Percentiles rank a stretch among this genome's conserved stretches.
Evolutionary conservation across 352 stramenopile species (phyloP).

Genomic region (Pythium aphanidermatum): DNA sequence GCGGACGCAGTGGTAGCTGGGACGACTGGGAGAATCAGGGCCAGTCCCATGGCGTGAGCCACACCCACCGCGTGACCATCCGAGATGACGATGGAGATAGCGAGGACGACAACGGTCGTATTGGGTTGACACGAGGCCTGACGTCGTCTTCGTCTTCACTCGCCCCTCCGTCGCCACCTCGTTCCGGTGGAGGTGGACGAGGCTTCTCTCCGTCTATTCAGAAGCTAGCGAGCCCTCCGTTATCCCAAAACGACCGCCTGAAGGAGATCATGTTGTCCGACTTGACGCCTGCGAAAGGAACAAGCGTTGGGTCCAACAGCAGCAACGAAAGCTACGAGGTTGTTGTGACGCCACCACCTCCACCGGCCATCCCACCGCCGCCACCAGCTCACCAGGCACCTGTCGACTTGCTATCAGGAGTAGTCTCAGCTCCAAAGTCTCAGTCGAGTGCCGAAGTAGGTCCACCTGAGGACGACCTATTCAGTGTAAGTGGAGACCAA

Average conservation of each 20-base stretch:
- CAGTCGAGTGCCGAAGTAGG: not conserved
- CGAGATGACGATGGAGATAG: slow-evolving; percentile 9
- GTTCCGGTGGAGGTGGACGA: not conserved
- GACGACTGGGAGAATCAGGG: slow-evolving; percentile 58
- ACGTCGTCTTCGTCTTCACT: slow-evolving; percentile 22
- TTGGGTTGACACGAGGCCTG: slow-evolving; percentile 15
- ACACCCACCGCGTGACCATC: too few relatives aligned
- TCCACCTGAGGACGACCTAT: slow-evolving; percentile 50
- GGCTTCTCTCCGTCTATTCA: slow-evolving; percentile 4
- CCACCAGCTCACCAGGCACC: slow-evolving; percentile 8
- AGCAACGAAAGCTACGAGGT: slow-evolving; percentile 68
- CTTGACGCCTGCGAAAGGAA: slow-evolving; percentile 7
- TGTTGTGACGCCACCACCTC: slow-evolving; percentile 16
- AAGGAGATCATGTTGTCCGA: slow-evolving; percentile 27
- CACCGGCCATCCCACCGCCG: too few relatives aligned
- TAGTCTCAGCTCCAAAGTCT: not conserved
- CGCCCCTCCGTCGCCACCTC: slow-evolving; percentile 10
- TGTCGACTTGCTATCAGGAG: slow-evolving; percentile 16
- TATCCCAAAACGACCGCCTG: slow-evolving; percentile 14
- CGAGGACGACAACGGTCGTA: not conserved
- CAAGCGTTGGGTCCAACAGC: slow-evolving; percentile 50
- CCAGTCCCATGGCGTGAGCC: too few relatives aligned
- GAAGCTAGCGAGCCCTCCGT: slow-evolving; percentile 24
- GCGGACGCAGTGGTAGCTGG: slow-evolving; percentile 44
- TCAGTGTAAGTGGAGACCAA: slow-evolving; percentile 83